Percentiles rank a stretch among this genome's conserved stretches.
Evolutionary conservation across 768 basidiomycete genomes (phyloP).

Genomic region (Lanmaoa rubissima): DNA sequence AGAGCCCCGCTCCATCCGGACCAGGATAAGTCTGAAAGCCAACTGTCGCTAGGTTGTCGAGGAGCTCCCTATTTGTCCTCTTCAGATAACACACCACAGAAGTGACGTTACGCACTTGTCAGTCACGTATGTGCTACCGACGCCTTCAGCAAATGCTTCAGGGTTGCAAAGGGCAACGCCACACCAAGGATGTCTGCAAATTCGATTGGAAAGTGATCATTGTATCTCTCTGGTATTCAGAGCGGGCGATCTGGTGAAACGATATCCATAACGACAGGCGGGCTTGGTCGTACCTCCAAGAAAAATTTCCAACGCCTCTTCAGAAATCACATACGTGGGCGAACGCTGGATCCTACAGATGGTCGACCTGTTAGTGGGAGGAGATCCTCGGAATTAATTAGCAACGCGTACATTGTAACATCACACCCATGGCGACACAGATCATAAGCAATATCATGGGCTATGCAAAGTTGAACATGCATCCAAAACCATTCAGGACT

Average conservation of each 20-base stretch:
- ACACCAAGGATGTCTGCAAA: conserved; percentile 24
- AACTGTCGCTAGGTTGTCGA: conserved; percentile 34
- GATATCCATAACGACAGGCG: not conserved
- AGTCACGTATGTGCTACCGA: conserved; percentile 6
- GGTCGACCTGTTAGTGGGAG: conserved; percentile 11
- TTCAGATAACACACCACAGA: not conserved
- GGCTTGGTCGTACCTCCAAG: conserved; percentile 13
- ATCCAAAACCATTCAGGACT: conserved; percentile 1
- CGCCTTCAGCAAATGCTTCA: conserved; percentile 12
- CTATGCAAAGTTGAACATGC: conserved; percentile 14
- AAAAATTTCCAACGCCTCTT: not conserved
- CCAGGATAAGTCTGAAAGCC: conserved; percentile 41
- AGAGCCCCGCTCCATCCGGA: conserved; percentile 36
- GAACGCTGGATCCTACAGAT: conserved; percentile 29
- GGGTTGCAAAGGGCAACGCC: conserved; percentile 23
- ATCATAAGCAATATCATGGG: conserved; percentile 41
- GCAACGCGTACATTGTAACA: conserved; percentile 24
- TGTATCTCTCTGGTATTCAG: conserved; percentile 22
- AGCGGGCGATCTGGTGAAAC: not conserved
- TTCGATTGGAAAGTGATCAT: conserved; percentile 25
- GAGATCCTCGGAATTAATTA: conserved; percentile 23
- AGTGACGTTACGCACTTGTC: conserved; percentile 19
- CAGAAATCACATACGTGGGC: conserved; percentile 28
- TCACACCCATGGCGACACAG: conserved; percentile 28
- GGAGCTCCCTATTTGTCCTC: conserved; percentile 32